A percentile compares a stretch with the other conserved stretches of the same genome.
Conservation (phyloP, 1,284 basidiomycete genomes). For the Macrocystidia cucumis region DNA sequence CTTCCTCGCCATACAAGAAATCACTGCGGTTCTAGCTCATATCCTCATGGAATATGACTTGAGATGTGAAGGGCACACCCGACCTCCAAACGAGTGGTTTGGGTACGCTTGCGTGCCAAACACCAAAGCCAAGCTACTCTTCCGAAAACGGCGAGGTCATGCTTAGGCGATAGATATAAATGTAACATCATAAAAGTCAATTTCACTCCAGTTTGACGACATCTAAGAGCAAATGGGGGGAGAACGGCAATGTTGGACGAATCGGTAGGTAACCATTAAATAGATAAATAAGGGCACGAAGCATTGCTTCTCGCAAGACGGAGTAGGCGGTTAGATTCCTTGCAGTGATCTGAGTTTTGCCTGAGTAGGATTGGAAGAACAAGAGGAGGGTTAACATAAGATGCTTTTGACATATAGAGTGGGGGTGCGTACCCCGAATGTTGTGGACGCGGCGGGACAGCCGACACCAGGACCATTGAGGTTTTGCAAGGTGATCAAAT, state of each 20-base stretch:
- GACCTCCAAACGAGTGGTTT: conserved; percentile 5
- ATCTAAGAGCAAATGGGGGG: no score
- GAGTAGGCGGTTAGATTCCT: no score
- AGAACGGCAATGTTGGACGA: no score
- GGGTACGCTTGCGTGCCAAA: conserved; percentile 2
- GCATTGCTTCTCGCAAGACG: no score
- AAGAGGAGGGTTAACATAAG: no score
- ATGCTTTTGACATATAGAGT: no score
- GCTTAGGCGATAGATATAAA: no score
- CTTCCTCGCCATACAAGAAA: conserved; percentile 15
- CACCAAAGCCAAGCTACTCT: conserved; percentile 1
- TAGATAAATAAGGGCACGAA: conserved; percentile 5
- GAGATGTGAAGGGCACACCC: conserved; percentile 14
- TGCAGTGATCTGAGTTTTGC: no score
- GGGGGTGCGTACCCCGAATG: conserved; percentile 21
- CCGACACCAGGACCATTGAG: conserved; percentile 42
- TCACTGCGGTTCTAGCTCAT: conserved; percentile 33
- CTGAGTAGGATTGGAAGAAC: no score
- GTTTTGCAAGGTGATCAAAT: conserved; percentile 45
- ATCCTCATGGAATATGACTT: conserved; percentile 31
- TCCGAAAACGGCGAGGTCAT: conserved; percentile 1
- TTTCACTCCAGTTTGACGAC: background rate
- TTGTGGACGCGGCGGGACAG: conserved; percentile 46
- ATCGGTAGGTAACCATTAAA: no score
- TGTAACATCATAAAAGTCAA: no score